These are phyloP conservation scores for Carallia brachiata DNA, from an alignment of 345 rosid genomes.

Conservation along the genomic window DNA sequence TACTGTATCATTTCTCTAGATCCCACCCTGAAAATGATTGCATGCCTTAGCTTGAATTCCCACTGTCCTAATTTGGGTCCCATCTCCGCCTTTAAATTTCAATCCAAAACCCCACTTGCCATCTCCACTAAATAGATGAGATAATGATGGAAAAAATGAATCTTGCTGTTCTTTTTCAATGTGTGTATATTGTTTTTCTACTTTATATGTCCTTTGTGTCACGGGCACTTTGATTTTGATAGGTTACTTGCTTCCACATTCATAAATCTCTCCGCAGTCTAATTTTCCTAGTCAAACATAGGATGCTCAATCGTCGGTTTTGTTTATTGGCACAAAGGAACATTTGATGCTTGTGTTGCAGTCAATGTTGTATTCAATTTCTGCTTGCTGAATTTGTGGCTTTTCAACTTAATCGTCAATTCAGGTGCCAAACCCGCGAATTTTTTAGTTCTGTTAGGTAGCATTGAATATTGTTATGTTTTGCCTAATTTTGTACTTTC, in stretches of 20 bases:
- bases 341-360: background rate
- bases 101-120: slow-evolving; percentile 9
- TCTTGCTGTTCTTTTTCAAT: slow-evolving; percentile 8
- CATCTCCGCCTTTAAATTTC: slow-evolving; percentile 20
- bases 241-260: slow-evolving; percentile 1
- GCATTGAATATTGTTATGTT: slow-evolving; percentile 8
- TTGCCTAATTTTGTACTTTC: background rate
- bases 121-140: background rate
- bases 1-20: slow-evolving; percentile 10
- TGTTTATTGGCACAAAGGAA: slow-evolving; percentile 28
- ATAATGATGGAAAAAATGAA: background rate
- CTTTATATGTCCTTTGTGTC: background rate
- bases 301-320: slow-evolving; percentile 24
- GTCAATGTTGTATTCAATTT: slow-evolving; percentile 20
- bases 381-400: slow-evolving; percentile 23
- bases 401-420: slow-evolving; percentile 16
- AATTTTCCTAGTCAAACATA: slow-evolving; percentile 39
- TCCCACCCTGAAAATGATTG: slow-evolving; percentile 27
- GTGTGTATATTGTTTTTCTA: too few relatives aligned
- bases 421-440: slow-evolving; percentile 41
- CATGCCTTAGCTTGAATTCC: slow-evolving; percentile 3
- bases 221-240: slow-evolving; percentile 6
- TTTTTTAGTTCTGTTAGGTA: background rate
- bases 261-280: slow-evolving; percentile 3
- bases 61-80: slow-evolving; percentile 36